Base-by-base conservation (phyloP, 2,329 filamentous ascomycete genomes). In the Camillea tinctor region DNA sequence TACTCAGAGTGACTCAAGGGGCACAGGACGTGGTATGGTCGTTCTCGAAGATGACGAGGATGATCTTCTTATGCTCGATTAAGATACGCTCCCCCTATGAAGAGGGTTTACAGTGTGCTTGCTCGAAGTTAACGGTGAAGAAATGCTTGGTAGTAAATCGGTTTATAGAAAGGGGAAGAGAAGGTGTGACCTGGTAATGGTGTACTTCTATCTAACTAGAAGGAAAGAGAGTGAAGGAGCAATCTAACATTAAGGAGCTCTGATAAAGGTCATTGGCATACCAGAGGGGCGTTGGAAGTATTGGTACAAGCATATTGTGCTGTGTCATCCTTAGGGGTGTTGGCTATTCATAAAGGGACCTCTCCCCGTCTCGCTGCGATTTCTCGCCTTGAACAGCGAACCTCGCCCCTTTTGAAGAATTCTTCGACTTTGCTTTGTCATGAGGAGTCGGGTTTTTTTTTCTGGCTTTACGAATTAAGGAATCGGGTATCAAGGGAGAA, bases 61-160 rank as follows among this genome's bases (percentile, higher is more conserved):
- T 59, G 78, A 80, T 56, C 69, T 82, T 61, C 79, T 81, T 63
- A 81, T 82, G 24, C 54, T 56, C 4, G 48, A 49, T 21, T 59
- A 52, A 7, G 5, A 15, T 44, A n/a, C 5, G 6, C 36, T 17
- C 5, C 5, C 17, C 4, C n/a, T n/a, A 44, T n/a, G 36, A 44
- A 44, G 17, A 44, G 11, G 36, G 2, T 44, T 30, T n/a, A n/a
- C 6, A 11, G 36, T 44, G 36, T 44, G 36, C 17, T 44, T 44
- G 36, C 36, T n/a, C 17, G 2, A 44, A 44, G 17, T 44, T 11
- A 17, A 15, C 4, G 17, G 36, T 4, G n/a, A 17, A 44, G 36
- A 44, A 15, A 44, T 6, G 36, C 8, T 11, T 30, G 13, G 36
- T 44, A n/a, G 36, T 15, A 44, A 44, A 44, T 17, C n/a, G 36